phyloP scores from a whole-genome alignment of 345 rosid species.

The Nephelium lappaceum region DNA sequence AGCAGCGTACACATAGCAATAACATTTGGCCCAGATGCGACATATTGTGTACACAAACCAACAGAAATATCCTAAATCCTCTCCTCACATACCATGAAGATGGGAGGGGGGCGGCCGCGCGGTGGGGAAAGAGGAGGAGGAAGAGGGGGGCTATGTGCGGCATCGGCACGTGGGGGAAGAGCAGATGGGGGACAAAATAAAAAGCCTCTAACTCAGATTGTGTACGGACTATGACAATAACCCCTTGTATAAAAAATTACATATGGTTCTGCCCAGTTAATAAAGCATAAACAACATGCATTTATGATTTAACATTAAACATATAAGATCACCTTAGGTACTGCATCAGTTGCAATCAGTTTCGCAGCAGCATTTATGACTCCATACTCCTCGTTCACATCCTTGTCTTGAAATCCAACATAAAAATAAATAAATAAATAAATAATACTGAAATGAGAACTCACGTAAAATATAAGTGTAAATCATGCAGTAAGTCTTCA shows the following conservation, averaged over 20 bases:
- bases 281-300: conserved; percentile 11
- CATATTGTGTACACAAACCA: neutral
- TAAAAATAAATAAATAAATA: too few relatives aligned
- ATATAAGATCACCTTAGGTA: conserved; percentile 61
- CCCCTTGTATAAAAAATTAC: neutral
- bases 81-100: neutral
- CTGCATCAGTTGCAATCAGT: conserved; percentile 64
- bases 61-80: neutral
- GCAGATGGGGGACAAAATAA: neutral
- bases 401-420: conserved; percentile 51
- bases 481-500: conserved; percentile 4
- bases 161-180: too few relatives aligned
- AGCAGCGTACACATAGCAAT: neutral
- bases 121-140: too few relatives aligned
- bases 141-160: too few relatives aligned
- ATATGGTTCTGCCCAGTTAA: neutral
- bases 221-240: neutral
- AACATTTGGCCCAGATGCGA: neutral
- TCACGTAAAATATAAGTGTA: neutral
- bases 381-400: conserved; percentile 75
- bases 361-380: conserved; percentile 91
- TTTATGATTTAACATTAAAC: conserved; percentile 2
- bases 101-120: neutral
- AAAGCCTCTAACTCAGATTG: neutral
- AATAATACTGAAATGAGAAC: neutral